A percentile compares a stretch with the other conserved stretches of the same genome.
Conservation (phyloP, 352 stramenopile species). For the Phytophthora sp. region DNA sequence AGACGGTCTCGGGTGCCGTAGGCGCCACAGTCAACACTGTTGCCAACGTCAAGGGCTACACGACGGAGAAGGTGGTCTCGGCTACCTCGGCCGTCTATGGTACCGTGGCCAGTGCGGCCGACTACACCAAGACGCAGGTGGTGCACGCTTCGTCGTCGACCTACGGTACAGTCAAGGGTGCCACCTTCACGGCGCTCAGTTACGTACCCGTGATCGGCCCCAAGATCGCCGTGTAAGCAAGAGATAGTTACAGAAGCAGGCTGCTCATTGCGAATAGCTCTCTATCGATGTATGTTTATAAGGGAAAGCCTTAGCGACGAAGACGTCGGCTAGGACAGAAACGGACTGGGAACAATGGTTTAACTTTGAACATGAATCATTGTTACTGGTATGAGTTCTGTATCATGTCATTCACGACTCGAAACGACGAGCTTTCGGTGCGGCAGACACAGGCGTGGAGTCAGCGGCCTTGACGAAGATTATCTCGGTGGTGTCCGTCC, state of each 20-base stretch:
- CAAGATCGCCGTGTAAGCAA: slow-evolving; percentile 46
- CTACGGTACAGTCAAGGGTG: slow-evolving; percentile 58
- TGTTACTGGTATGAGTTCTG: too few relatives aligned
- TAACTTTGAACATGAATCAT: slow-evolving; percentile 15
- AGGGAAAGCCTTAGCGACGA: neutral
- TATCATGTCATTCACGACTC: neutral
- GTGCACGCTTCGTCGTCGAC: slow-evolving; percentile 73
- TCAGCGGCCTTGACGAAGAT: too few relatives aligned
- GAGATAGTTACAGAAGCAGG: slow-evolving; percentile 3
- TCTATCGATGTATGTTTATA: slow-evolving; percentile 29
- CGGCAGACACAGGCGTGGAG: too few relatives aligned
- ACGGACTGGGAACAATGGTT: slow-evolving; percentile 20
- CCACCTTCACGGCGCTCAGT: slow-evolving; percentile 58
- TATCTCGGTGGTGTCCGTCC: too few relatives aligned
- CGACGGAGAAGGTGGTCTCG: slow-evolving; percentile 47
- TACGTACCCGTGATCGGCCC: slow-evolving; percentile 66
- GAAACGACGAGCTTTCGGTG: too few relatives aligned
- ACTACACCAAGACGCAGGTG: slow-evolving; percentile 74
- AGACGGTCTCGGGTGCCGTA: slow-evolving; percentile 49
- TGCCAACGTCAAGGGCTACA: slow-evolving; percentile 69
- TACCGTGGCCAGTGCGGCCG: slow-evolving; percentile 55
- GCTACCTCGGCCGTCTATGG: slow-evolving; percentile 44
- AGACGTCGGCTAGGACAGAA: slow-evolving; percentile 9
- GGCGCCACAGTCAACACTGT: slow-evolving; percentile 50
- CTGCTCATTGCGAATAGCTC: neutral